Evolutionary conservation across 441 rosid species (phyloP).

Genomic region (Arabidopsis lyrata): DNA sequence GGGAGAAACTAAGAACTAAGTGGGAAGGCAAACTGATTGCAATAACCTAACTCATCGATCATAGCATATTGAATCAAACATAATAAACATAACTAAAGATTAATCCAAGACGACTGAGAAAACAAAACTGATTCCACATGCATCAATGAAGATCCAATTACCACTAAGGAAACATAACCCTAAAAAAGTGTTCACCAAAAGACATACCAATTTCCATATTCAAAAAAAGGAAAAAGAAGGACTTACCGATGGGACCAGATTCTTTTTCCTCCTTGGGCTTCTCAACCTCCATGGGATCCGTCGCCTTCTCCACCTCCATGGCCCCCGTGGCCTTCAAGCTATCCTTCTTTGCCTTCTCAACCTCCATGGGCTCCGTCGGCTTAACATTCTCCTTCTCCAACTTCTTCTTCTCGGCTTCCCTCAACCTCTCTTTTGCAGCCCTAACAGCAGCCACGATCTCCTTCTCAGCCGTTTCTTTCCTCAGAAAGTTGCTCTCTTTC

Average conservation of each 20-base stretch:
- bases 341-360: constrained; percentile 6
- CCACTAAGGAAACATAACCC: not conserved
- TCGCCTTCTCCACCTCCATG: constrained; percentile 31
- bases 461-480: constrained; percentile 58
- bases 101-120: not conserved
- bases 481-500: constrained; percentile 66
- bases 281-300: constrained; percentile 34
- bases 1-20: not conserved
- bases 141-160: constrained; percentile 12
- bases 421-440: constrained; percentile 60
- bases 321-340: constrained; percentile 22
- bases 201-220: not conserved
- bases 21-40: not conserved
- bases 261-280: constrained; percentile 42
- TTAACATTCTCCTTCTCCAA: constrained; percentile 29
- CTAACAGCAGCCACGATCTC: constrained; percentile 62
- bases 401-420: constrained; percentile 48
- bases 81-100: constrained; percentile 12
- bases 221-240: not conserved
- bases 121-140: not conserved
- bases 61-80: not conserved
- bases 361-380: constrained; percentile 33
- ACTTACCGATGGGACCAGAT: constrained; percentile 46
- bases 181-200: not conserved
- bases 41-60: not conserved